Conservation (phyloP, 2,329 filamentous ascomycete species). For the Trichoderma polysporum region DNA sequence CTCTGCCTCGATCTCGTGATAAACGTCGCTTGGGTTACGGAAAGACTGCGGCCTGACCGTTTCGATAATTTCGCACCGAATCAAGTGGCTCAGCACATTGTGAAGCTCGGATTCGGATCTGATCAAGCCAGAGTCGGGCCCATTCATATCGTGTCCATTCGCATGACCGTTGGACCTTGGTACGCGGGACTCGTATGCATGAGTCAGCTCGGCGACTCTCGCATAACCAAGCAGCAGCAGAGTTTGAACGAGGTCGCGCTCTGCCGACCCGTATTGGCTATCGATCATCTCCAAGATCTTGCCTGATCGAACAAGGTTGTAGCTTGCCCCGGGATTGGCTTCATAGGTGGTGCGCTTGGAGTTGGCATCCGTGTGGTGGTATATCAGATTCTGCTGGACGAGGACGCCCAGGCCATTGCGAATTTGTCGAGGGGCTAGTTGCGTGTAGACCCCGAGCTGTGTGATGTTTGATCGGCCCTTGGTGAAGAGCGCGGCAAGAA, state of each 20-base stretch:
- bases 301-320: conserved; percentile 76
- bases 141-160: conserved; percentile 18
- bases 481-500: conserved; percentile 75
- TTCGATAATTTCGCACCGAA: conserved; percentile 67
- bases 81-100: conserved; percentile 51
- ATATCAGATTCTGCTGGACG: conserved; percentile 83
- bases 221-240: conserved; percentile 77
- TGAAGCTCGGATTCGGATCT: conserved; percentile 51
- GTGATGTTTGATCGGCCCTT: conserved; percentile 73
- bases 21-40: conserved; percentile 60
- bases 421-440: conserved; percentile 71
- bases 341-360: conserved; percentile 74
- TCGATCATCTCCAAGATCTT: conserved; percentile 78
- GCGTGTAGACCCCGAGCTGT: conserved; percentile 69
- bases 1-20: conserved; percentile 62
- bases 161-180: conserved; percentile 37
- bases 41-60: conserved; percentile 59
- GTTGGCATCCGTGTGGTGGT: conserved; percentile 65
- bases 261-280: conserved; percentile 70
- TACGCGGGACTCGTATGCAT: conserved; percentile 53
- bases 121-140: conserved; percentile 37
- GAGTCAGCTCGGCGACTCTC: conserved; percentile 66
- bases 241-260: conserved; percentile 71
- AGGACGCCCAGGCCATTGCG: conserved; percentile 80
- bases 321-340: conserved; percentile 76